Base-by-base conservation (phyloP, 164 flowering plant species). In the Echeveria elegans region DNA sequence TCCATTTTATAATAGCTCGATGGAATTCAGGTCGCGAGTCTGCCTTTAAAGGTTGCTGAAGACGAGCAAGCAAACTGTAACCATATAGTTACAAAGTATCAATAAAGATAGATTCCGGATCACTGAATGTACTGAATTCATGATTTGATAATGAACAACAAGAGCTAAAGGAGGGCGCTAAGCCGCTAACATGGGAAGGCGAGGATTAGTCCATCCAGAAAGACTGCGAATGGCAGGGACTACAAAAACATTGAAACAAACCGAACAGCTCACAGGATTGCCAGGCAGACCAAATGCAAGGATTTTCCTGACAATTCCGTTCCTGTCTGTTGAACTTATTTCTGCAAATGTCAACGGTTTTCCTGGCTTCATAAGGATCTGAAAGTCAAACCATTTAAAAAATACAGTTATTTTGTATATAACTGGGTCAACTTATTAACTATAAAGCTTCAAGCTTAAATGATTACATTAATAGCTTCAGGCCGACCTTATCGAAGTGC, bases 241-340 rank as follows among this genome's bases (percentile, higher is more conserved):
- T 43, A 85, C 88, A 72, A 88, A 85, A 53, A 89, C 84, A 78
- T 90, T 77, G 75, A 89, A 94, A 78, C 96, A 88, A 67, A 94
- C 98, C 68, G 89, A 48, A 78, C 90, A 81, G 91, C 97, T 84
- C 69, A 89, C 97, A 45, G 98, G 98, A 77, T 94, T 94, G 76
- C 98, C 98, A 68, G 98, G 98, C 65, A 94, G 80, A 28, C 97
- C 98, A 82, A 90, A 94, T 53, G 90, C 95, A 79, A 94, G 86
- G 69, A 89, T 77, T 72, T 85, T 84, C 48, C 76, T 78, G 21
- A 32, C 67, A 37, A 24, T 24, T 64, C 45, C 70, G 65, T 68
- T 74, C 15, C 76, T 81, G 45, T 69, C 52, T 59, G 79, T 69
- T 56, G 69, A 31, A 64, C 63, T 62, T 59, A 93, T 77, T 75